Base-by-base conservation (phyloP, 257 asterid genomes). In the Gardenia jasminoides region DNA sequence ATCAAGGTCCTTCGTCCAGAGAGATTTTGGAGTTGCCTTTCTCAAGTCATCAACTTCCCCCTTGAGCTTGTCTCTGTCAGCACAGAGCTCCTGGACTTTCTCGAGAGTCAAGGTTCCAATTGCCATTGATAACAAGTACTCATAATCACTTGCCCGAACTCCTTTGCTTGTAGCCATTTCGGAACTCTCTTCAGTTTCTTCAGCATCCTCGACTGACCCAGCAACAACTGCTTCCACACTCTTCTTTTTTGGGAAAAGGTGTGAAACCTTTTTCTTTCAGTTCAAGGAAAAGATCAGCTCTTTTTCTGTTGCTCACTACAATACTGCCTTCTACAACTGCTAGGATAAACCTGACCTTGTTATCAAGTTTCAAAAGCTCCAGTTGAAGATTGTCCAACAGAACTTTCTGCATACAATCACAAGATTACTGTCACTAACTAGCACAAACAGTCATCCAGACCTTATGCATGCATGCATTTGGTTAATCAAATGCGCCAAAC, bases 301-400 rank as follows among this genome's bases (percentile, higher is more conserved):
- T 89, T 84, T 82, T 96, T 83, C 97, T 88, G 89, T 92, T 96
- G 90, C 90, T 93, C 78, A 96, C 98, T 15, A 92, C 72, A 74
- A 96, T 96, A 79, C 87, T 87, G 71, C 98, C 97, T n/a, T 90
- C 93, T 71, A 96, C 94, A 15, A 96, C 98, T 81, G 92, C 79
- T 64, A 86, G 70, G 69, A 96, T 96, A 83, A 96, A 96, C 83
- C 93, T 90, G 56, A 87, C 93, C 85, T 87, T 96, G 86, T 96
- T 96, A 19, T 91, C 94, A 69, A 96, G 90, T 80, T 89, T 90
- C 86, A 91, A 72, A 85, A 91, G 82, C 81, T 92, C 99, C 17
- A 76, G 46, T 85, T 93, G 96, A 72, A 92, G 94, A 70, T 80
- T 91, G 77, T 86, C 96, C 89, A 96, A 41, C 80, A 90, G 77